Conservation (phyloP, 805 yeast species). For the Hermanozyma aechmeae region DNA sequence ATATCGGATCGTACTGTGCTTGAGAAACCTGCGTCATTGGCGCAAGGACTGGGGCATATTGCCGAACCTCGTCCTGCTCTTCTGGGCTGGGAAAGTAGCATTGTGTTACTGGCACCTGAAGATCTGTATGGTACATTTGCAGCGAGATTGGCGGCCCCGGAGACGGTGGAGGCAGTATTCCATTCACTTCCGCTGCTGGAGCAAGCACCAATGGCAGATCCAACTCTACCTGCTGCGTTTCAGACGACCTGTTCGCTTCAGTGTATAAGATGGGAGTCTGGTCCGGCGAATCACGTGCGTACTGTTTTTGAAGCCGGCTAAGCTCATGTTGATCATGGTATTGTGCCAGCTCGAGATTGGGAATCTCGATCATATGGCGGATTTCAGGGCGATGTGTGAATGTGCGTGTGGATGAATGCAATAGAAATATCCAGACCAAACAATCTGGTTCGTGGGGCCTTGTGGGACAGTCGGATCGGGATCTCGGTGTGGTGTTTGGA, state of each 20-base stretch:
- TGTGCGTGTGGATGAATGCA: too few relatives aligned
- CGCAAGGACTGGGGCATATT: background rate
- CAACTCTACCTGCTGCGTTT: background rate
- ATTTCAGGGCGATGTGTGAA: too few relatives aligned
- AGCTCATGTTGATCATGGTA: constrained; percentile 10
- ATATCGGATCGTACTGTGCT: too few relatives aligned
- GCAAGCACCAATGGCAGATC: background rate
- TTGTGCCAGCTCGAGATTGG: constrained; percentile 29
- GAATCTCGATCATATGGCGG: constrained; percentile 42
- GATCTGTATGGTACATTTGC: background rate
- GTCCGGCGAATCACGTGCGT: constrained; percentile 4
- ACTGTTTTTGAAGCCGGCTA: constrained; percentile 9
- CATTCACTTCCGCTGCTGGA: background rate
- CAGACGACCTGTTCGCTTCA: constrained; percentile 1
- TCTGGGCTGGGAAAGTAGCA: background rate
- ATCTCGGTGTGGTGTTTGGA: too few relatives aligned
- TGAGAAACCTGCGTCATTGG: too few relatives aligned
- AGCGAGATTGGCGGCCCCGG: background rate
- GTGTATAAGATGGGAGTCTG: constrained; percentile 2
- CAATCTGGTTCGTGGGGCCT: too few relatives aligned
- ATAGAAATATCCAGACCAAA: too few relatives aligned
- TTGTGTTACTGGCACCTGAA: background rate
- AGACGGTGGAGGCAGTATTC: background rate
- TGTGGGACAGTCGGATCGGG: too few relatives aligned
- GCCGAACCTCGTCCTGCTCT: background rate